phyloP scores from a whole-genome alignment of 129 eudicot genomes.

The Pittosporum tobira region DNA sequence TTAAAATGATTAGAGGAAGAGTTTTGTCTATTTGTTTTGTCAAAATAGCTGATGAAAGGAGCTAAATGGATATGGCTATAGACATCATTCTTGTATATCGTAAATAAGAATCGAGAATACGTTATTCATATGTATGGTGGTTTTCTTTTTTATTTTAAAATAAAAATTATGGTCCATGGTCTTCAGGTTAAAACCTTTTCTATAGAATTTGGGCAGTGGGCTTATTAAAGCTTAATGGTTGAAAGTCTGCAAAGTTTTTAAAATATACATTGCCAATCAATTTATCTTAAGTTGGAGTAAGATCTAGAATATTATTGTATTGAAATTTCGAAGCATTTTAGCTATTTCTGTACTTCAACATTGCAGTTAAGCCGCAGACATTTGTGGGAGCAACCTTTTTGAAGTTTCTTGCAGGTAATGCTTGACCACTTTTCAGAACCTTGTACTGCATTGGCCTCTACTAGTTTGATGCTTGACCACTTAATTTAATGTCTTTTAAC shows the following conservation, averaged over 20 bases:
- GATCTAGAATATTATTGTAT: not conserved
- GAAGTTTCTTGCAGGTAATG: constrained; percentile 81
- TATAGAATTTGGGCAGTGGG: not conserved
- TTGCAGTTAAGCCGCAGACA: constrained; percentile 76
- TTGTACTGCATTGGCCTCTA: too few species aligned
- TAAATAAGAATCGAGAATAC: not conserved
- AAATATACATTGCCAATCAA: not conserved
- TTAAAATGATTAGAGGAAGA: not conserved
- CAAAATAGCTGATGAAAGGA: not conserved
- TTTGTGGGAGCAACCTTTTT: constrained; percentile 84
- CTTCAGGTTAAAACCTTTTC: not conserved
- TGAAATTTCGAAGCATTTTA: constrained; percentile 1
- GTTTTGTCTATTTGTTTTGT: too few species aligned
- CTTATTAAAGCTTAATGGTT: not conserved
- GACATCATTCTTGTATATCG: not conserved
- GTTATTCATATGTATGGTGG: not conserved
- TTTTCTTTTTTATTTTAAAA: too few species aligned
- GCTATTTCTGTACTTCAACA: constrained; percentile 13
- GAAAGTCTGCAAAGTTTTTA: not conserved
- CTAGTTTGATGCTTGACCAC: constrained; percentile 19
- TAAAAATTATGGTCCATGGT: not conserved
- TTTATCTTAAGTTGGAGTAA: not conserved
- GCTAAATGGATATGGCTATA: not conserved
- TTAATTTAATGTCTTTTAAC: not conserved
- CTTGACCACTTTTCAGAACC: not conserved